phyloP scores from a whole-genome alignment of 2,329 filamentous ascomycete genomes.

The Septoria petroselini region DNA sequence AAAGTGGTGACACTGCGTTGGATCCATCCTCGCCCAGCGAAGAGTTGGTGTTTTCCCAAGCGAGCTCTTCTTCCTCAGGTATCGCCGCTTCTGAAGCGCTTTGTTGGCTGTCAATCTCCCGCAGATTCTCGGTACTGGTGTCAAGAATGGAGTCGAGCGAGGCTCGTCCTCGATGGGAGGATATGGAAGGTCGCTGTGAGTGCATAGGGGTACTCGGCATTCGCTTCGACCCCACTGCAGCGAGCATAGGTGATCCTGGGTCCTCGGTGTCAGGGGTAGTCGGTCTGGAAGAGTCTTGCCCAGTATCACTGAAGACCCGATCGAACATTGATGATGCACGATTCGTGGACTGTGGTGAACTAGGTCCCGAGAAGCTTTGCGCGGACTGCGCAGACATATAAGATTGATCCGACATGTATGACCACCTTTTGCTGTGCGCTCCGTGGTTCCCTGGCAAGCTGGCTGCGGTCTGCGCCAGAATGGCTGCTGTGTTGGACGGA shows the following conservation, averaged over 20 bases:
- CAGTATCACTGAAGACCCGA: conserved; percentile 57
- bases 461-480: conserved; percentile 62
- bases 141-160: conserved; percentile 35
- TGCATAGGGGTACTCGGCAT: conserved; percentile 48
- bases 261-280: conserved; percentile 74
- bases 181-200: conserved; percentile 21
- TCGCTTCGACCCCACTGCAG: conserved; percentile 57
- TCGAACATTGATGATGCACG: conserved; percentile 77
- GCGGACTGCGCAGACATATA: conserved; percentile 60
- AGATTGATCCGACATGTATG: conserved; percentile 62
- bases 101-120: conserved; percentile 24
- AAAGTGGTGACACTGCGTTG: conserved; percentile 24
- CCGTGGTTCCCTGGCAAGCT: conserved; percentile 51
- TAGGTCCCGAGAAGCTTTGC: conserved; percentile 69
- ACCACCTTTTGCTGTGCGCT: conserved; percentile 58
- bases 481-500: conserved; percentile 53
- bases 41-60: conserved; percentile 30
- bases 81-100: conserved; percentile 28
- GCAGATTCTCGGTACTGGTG: conserved; percentile 33
- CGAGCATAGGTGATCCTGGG: conserved; percentile 59
- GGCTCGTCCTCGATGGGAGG: conserved; percentile 23
- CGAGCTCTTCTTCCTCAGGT: conserved; percentile 33
- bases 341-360: conserved; percentile 71
- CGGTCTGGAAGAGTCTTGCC: conserved; percentile 66
- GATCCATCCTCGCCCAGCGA: conserved; percentile 17